Evolutionary conservation across 441 rosid genomes (phyloP), one percentile per base, ranked within the genome.

Genomic region (Erodium moschatum): DNA sequence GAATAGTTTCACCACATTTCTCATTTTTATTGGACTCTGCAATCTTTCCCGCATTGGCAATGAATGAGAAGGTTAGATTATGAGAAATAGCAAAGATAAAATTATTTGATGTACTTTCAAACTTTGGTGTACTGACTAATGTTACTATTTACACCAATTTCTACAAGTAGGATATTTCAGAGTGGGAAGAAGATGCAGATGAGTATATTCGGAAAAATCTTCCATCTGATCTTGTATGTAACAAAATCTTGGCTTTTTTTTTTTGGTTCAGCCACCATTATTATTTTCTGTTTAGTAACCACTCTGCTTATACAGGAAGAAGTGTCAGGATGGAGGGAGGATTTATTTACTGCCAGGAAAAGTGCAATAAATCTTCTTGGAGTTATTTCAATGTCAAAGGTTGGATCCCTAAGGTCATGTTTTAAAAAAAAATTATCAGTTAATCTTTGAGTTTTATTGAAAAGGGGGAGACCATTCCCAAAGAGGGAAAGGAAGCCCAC

Each of bases 241-340:
- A 72, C 66, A 0, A 24, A 24, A 24, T 24, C 27, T 65, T 50
- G 70, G 72, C 67, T 65, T 1, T 19, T 33, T 46, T 50, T 29
- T 35, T 1, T 21, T 40, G 60, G 18, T 69, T 66, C 50, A 62
- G 21, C 72, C 13, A 70, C 67, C 62, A 18, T 66, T 73, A 40
- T 66, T 56, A 31, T 68, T 60, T 48, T n/a, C 63, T 72, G 12
- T 65, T 21, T 16, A 61, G 18, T 78, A 61, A 33, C 48, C 12
- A 29, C 40, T 63, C 12, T 58, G 3, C 50, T 67, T 71, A 42
- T 68, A 65, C 77, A 86, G 97, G 93, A 82, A 77, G 96, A 89
- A 79, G 75, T 86, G 76, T 89, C 93, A 76, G 97, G 93, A 69
- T 91, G 97, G 96, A 86, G 93, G 79, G 97, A 87, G 68, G 93